Percentiles rank a stretch among this genome's conserved stretches.
Conservation (phyloP, 495 filamentous ascomycete genomes). For the Aspergillus biplanus region DNA sequence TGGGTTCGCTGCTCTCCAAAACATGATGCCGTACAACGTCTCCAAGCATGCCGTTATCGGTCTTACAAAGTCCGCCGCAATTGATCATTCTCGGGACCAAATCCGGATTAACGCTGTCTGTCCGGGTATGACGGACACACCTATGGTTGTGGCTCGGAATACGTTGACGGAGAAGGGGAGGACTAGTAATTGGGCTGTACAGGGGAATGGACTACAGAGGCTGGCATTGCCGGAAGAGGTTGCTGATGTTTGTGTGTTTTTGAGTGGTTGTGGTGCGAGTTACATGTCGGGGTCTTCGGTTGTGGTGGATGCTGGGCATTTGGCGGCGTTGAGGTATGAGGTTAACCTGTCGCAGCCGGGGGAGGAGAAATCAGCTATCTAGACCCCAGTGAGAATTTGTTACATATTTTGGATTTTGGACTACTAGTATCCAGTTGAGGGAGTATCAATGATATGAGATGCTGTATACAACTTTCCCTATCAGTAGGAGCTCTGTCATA, state of each 20-base stretch:
- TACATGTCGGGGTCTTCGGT: slow-evolving; percentile 6
- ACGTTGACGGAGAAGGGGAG: background rate
- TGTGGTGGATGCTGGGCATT: background rate
- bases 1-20: background rate
- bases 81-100: background rate
- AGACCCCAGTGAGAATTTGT: background rate
- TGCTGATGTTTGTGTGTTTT: slow-evolving; percentile 1
- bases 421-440: too few relatives aligned
- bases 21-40: slow-evolving; percentile 1
- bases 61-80: background rate
- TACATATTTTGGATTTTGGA: background rate
- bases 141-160: background rate
- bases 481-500: background rate
- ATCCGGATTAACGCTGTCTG: slow-evolving; percentile 7
- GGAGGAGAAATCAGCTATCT: background rate
- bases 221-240: background rate
- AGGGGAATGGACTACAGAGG: background rate
- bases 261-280: slow-evolving; percentile 2
- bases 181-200: background rate
- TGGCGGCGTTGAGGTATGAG: background rate
- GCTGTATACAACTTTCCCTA: too few relatives aligned
- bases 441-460: background rate
- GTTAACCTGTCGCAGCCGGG: background rate
- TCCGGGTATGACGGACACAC: background rate
- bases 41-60: slow-evolving; percentile 1